phyloP scores from a whole-genome alignment of 2,329 filamentous ascomycete species.

The Emergomyces orientalis region DNA sequence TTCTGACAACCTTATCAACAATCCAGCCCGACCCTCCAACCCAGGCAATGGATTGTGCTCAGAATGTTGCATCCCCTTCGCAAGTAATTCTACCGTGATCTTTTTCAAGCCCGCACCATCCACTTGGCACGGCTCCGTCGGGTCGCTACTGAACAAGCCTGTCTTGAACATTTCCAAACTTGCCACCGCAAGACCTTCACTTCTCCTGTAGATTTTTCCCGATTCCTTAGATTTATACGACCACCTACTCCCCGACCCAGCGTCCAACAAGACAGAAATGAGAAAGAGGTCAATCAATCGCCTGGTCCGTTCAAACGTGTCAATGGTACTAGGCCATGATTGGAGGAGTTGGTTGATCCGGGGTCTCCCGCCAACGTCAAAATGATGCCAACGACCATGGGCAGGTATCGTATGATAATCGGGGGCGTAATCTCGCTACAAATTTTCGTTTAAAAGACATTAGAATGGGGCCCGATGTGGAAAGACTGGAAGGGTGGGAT shows the following conservation, averaged over 20 bases:
- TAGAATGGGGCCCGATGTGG: neutral
- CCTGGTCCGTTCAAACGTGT: slow-evolving; percentile 42
- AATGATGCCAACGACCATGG: slow-evolving; percentile 62
- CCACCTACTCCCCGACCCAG: slow-evolving; percentile 85
- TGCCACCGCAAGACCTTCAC: slow-evolving; percentile 74
- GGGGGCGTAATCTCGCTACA: slow-evolving; percentile 55
- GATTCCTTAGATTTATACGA: slow-evolving; percentile 87
- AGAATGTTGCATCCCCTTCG: slow-evolving; percentile 73
- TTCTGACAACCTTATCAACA: slow-evolving; percentile 64
- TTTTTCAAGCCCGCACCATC: slow-evolving; percentile 70
- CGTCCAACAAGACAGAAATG: slow-evolving; percentile 51
- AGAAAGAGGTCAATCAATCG: slow-evolving; percentile 54
- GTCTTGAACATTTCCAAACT: slow-evolving; percentile 88
- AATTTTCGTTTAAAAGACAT: slow-evolving; percentile 10
- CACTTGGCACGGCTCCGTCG: slow-evolving; percentile 74
- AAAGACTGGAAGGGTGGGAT: neutral
- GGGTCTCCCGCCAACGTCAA: slow-evolving; percentile 47
- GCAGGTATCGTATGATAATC: slow-evolving; percentile 67
- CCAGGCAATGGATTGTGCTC: slow-evolving; percentile 74
- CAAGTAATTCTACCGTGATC: slow-evolving; percentile 64
- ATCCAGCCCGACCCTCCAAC: slow-evolving; percentile 69
- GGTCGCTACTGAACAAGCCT: slow-evolving; percentile 77
- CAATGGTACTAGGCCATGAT: slow-evolving; percentile 38
- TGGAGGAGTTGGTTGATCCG: slow-evolving; percentile 41
- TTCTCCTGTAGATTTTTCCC: slow-evolving; percentile 69